Percentiles rank a stretch among this genome's conserved stretches.
Evolutionary conservation across 2,329 filamentous ascomycete genomes (phyloP).

Genomic region (Stemphylium beticola): DNA sequence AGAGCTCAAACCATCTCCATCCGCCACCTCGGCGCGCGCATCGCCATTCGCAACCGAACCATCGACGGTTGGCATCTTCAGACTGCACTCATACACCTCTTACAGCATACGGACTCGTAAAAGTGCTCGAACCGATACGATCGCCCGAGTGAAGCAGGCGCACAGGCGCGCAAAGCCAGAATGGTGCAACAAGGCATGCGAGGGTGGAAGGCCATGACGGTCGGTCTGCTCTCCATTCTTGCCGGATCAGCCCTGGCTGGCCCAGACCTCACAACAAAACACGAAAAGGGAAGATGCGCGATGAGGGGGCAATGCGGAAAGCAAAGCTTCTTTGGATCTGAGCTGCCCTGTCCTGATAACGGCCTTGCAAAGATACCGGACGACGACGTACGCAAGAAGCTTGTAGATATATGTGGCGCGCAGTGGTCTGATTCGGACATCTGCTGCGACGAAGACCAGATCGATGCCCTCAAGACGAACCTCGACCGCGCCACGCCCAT

Average conservation of each 20-base stretch:
- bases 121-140: background rate
- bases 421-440: constrained; percentile 85
- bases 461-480: constrained; percentile 81
- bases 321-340: constrained; percentile 85
- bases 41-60: background rate
- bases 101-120: background rate
- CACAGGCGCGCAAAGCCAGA: constrained; percentile 16
- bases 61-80: background rate
- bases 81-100: background rate
- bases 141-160: constrained; percentile 4
- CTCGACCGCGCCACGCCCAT: constrained; percentile 86
- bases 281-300: constrained; percentile 87
- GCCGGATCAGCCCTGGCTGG: constrained; percentile 37
- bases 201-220: constrained; percentile 32
- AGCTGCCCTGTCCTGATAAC: constrained; percentile 93
- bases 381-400: constrained; percentile 72
- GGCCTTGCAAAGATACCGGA: constrained; percentile 77
- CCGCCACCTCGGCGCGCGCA: constrained; percentile 22
- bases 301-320: constrained; percentile 92
- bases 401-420: constrained; percentile 83
- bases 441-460: constrained; percentile 83
- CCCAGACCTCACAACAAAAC: constrained; percentile 58
- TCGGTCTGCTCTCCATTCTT: constrained; percentile 39
- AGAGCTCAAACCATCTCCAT: constrained; percentile 14
- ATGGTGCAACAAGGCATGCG: constrained; percentile 33